Base-by-base conservation (phyloP, 805 yeast species). In the Candida argentea region DNA sequence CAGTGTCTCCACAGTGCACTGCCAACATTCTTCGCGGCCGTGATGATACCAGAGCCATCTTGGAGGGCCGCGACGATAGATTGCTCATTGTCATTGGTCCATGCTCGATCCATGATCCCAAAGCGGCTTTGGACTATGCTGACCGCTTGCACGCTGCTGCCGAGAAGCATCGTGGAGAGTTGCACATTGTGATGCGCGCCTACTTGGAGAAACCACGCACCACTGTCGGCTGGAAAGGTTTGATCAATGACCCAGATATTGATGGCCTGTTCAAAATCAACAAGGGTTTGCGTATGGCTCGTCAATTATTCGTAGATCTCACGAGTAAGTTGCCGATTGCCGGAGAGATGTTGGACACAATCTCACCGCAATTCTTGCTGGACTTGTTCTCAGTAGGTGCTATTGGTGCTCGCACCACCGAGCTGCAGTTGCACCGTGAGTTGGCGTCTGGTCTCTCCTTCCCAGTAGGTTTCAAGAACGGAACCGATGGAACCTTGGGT, bases 221-320 rank as follows among this genome's bases (percentile, higher is more conserved):
- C 28, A 89, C 97, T 16, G 97, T 91, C 25, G 98, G 98, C 35
- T 89, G 98, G 98, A 89, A 89, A 62, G 98, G 98, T 43, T 68
- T 89, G 41, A 91, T 89, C 47, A 89, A 89, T 53, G 98, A 89
- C 56, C 98, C 98, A 18, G 95, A 91, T 47, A 79, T 89, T 44
- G 94, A 89, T 55, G 84, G 84, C 35, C 68, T 94, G 29, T 89
- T 83, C 75, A 75, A 86, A 45, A 89, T 89, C 55, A 89, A 89
- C 67, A 87, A 89, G 61, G 98, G 98, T 45, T 70, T 89, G 42
- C 69, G 89, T 50, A 77, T 86, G 35, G 70, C 96, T 5, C 74
- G 98, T 57, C 79, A 82, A 40, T 71, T 89, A 65, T 89, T 84
- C 58, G 76, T 76, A 22, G 75, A 82, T 32, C 67, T 89, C 47